phyloP scores from a whole-genome alignment of 345 rosid genomes.

The Eutrema japonicum region DNA sequence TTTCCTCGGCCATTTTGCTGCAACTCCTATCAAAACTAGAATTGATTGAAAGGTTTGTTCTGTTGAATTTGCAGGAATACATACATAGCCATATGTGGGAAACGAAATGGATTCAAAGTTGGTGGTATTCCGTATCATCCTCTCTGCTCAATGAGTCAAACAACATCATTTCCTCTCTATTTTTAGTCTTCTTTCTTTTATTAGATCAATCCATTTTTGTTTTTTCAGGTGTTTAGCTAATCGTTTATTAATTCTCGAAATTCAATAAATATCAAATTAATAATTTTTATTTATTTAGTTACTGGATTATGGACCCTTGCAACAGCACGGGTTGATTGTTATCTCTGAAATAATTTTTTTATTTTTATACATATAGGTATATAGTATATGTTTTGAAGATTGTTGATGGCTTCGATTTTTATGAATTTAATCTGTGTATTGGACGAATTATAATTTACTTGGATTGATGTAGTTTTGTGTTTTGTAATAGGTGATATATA shows the following conservation, averaged over 20 bases:
- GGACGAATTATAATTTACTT: too few relatives aligned
- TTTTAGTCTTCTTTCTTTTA: constrained; percentile 42
- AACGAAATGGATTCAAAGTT: constrained; percentile 36
- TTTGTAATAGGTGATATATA: too few relatives aligned
- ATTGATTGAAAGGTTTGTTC: constrained; percentile 20
- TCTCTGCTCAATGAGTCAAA: constrained; percentile 39
- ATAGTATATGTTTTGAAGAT: too few relatives aligned
- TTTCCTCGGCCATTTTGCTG: constrained; percentile 36
- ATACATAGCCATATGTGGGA: constrained; percentile 27
- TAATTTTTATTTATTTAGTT: not conserved
- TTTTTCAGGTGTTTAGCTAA: constrained; percentile 31
- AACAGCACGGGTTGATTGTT: too few relatives aligned
- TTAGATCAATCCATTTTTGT: constrained; percentile 20
- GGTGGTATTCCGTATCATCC: constrained; percentile 45
- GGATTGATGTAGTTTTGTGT: too few relatives aligned
- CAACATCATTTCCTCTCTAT: constrained; percentile 34
- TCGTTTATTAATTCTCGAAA: not conserved
- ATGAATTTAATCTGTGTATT: too few relatives aligned
- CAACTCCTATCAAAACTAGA: constrained; percentile 19
- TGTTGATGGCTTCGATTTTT: too few relatives aligned
- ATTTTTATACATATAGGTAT: too few relatives aligned
- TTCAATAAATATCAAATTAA: not conserved
- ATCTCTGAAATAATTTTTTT: too few relatives aligned
- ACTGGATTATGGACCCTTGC: too few relatives aligned
- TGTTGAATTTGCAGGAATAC: constrained; percentile 28